Evolutionary conservation across 2,329 filamentous ascomycete species (phyloP).

Genomic region (Aspergillus pseudonomiae): DNA sequence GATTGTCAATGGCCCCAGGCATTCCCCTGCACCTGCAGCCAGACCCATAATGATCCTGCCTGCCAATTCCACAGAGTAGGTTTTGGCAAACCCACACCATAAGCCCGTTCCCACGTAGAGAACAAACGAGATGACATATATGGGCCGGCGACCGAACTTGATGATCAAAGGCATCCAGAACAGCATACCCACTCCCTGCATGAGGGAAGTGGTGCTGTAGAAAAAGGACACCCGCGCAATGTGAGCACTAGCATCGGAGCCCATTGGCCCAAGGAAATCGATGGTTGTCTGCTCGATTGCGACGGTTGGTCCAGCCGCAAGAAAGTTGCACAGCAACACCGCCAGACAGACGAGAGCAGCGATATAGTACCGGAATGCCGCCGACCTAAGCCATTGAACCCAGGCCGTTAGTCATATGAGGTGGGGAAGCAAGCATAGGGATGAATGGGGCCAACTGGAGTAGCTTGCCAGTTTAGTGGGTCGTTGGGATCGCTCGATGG

Average conservation of each 20-base stretch:
- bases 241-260: not conserved
- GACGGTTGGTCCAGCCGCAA: conserved; percentile 59
- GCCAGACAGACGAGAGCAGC: conserved; percentile 33
- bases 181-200: conserved; percentile 50
- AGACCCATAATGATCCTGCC: conserved; percentile 43
- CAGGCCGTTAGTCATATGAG: not conserved
- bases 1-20: conserved; percentile 53
- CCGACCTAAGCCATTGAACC: not conserved
- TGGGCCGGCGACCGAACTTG: conserved; percentile 40
- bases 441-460: no score
- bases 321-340: conserved; percentile 60
- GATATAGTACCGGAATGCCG: not conserved
- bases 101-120: conserved; percentile 38
- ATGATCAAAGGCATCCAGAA: conserved; percentile 42
- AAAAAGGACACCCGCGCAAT: conserved; percentile 49
- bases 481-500: not conserved
- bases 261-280: conserved; percentile 51
- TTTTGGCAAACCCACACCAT: conserved; percentile 39
- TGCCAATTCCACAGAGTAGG: conserved; percentile 30
- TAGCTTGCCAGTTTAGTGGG: not conserved
- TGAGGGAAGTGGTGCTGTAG: conserved; percentile 55
- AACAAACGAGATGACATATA: conserved; percentile 17
- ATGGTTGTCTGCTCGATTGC: conserved; percentile 53
- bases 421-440: not conserved
- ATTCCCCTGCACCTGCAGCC: conserved; percentile 56